Evolutionary conservation across 1,139 yeast genomes (phyloP).

Genomic region (Diutina pseudorugosa): DNA sequence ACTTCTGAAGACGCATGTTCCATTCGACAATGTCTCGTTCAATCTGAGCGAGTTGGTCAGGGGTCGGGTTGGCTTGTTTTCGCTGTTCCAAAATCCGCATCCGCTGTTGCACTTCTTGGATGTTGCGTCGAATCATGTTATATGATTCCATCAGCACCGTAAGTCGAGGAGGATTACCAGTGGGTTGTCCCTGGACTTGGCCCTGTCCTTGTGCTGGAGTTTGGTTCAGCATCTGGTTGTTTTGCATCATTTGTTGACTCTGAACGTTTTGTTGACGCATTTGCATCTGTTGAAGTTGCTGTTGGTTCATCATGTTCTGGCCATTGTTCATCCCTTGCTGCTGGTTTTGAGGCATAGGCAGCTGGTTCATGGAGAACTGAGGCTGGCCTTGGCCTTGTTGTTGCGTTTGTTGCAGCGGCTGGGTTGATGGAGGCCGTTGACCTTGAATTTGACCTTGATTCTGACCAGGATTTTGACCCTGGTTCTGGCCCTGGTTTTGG

Average conservation of each 20-base stretch:
- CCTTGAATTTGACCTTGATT: not conserved
- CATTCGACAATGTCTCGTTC: not conserved
- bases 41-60: slow-evolving; percentile 1
- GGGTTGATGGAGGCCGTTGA: not conserved
- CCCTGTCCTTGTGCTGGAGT: not conserved
- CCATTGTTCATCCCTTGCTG: not conserved
- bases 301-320: not conserved
- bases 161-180: not conserved
- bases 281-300: not conserved
- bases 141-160: slow-evolving; percentile 2
- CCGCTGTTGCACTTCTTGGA: not conserved
- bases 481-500: not conserved
- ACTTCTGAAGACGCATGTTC: not conserved
- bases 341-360: not conserved
- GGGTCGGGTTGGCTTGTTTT: slow-evolving; percentile 2
- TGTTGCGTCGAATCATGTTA: slow-evolving; percentile 1
- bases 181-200: not conserved
- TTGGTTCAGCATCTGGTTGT: not conserved
- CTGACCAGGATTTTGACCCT: not conserved
- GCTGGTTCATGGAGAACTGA: not conserved
- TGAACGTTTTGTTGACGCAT: not conserved
- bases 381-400: not conserved
- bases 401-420: not conserved
- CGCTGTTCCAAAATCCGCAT: slow-evolving; percentile 1
- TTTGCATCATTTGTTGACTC: not conserved